Evolutionary conservation across 108 stramenopile genomes (phyloP).

Genomic region (Pseudonitzschia delicatissima): DNA sequence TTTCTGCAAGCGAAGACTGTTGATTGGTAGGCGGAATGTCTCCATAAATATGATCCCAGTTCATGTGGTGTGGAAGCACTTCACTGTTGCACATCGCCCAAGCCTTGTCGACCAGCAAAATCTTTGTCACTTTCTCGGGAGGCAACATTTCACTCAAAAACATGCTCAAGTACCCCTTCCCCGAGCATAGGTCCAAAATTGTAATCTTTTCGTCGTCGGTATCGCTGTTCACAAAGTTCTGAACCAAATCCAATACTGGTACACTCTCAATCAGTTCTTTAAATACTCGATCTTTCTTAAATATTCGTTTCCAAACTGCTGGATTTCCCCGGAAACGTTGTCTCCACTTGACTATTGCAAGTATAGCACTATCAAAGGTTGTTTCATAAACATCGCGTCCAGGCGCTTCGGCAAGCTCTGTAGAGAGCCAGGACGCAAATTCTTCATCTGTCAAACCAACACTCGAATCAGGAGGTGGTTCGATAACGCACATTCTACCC

Average conservation of each 20-base stretch:
- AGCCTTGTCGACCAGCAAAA: constrained; percentile 55
- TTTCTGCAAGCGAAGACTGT: neutral
- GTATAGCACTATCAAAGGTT: neutral
- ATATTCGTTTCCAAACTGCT: constrained; percentile 47
- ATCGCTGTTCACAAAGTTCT: constrained; percentile 15
- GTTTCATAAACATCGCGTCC: neutral
- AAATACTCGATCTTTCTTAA: constrained; percentile 48
- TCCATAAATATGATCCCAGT: constrained; percentile 59
- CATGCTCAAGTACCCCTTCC: constrained; percentile 61
- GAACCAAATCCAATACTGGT: constrained; percentile 48
- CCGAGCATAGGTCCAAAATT: constrained; percentile 55
- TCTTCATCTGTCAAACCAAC: neutral
- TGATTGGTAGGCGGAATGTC: neutral
- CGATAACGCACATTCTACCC: no score
- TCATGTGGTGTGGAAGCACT: constrained; percentile 49
- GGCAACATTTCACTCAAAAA: constrained; percentile 51
- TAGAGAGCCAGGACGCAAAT: neutral
- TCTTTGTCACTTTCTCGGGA: constrained; percentile 37
- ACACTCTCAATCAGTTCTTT: constrained; percentile 66
- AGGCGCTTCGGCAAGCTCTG: neutral
- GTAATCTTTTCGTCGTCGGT: constrained; percentile 3
- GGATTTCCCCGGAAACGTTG: constrained; percentile 54
- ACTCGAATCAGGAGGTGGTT: no score
- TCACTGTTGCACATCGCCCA: constrained; percentile 47
- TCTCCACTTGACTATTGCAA: constrained; percentile 37